phyloP scores from a whole-genome alignment of 2,329 filamentous ascomycete genomes.

The Apiospora saccharicola region DNA sequence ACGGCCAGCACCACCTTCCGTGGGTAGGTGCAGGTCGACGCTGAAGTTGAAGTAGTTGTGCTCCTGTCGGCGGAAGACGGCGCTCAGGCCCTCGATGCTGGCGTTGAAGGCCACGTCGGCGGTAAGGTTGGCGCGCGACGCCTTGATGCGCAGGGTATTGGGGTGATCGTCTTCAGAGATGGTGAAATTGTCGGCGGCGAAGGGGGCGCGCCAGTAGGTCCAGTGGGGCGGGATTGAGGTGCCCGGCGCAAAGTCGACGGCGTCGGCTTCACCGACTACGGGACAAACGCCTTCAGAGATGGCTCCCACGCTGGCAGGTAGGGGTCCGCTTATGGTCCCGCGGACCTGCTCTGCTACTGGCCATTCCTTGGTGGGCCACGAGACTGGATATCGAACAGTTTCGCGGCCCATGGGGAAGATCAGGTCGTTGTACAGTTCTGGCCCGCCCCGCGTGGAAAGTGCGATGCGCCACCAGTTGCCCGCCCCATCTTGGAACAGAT shows the following conservation, averaged over 20 bases:
- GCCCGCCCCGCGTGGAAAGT: constrained; percentile 43
- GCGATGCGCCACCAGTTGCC: constrained; percentile 57
- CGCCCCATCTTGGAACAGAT: constrained; percentile 41
- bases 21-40: constrained; percentile 38
- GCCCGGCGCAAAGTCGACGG: constrained; percentile 25
- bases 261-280: constrained; percentile 26
- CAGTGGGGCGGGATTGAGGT: constrained; percentile 34
- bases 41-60: constrained; percentile 38
- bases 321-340: constrained; percentile 50
- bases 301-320: constrained; percentile 42
- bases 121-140: constrained; percentile 32
- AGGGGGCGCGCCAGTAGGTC: constrained; percentile 39
- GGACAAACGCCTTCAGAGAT: constrained; percentile 41
- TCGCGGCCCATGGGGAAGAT: constrained; percentile 61
- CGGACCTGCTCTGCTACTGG: constrained; percentile 49
- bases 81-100: constrained; percentile 32
- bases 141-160: constrained; percentile 35
- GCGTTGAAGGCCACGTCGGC: constrained; percentile 27
- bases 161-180: constrained; percentile 27
- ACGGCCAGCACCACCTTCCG: constrained; percentile 27
- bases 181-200: constrained; percentile 30
- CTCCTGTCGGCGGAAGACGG: constrained; percentile 38
- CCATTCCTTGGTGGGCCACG: constrained; percentile 56
- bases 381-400: constrained; percentile 47
- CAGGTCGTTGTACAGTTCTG: constrained; percentile 39